Base-by-base conservation (phyloP, 495 filamentous ascomycete genomes). In the Neurospora discreta region DNA sequence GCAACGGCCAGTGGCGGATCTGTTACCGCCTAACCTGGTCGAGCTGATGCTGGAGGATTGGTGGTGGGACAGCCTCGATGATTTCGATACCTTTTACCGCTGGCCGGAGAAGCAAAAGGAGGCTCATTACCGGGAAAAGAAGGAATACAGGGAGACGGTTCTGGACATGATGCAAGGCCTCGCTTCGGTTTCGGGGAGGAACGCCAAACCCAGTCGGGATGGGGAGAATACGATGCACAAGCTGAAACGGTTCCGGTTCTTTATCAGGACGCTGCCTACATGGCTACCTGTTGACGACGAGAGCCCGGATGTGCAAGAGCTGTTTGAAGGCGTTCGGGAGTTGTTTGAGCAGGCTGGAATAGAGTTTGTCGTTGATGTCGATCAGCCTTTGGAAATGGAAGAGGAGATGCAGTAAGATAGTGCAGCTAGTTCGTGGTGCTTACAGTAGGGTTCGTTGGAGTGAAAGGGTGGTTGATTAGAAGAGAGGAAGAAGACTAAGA, bases 21-120 rank as follows among this genome's bases (percentile, higher is more conserved):
- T 81, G 10, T 75, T 81, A 9, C 79, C 79, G 58, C 75, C 77
- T 5, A 78, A 76, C 42, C 75, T 81, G 18, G 74, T 79, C 30
- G 77, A 79, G 70, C 71, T 81, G 8, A 74, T 75, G 1, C 74
- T 81, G 23, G 78, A 80, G 42, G 79, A 81, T 70, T 81, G 74
- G 75, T 80, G 79, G 79, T 81, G 78, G 78, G 42, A 43, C 52
- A 75, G 74, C 71, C 58, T 70, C 7, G 33, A 70, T 9, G 68
- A 67, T 38, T 73, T 70, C 70, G 68, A 74, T 18, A 42, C 30
- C 0, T 73, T 80, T 68, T 71, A 73, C 0, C 40, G 70, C 30
- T 79, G 78, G 78, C n/a, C 8, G 5, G 18, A 30, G 9, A 4
- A 13, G n/a, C 15, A 76, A 6, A 77, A 73, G 71, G 67, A 79